These are phyloP conservation scores for Amanita exitialis DNA, from an alignment of 768 basidiomycete genomes.

Conservation along the genomic window DNA sequence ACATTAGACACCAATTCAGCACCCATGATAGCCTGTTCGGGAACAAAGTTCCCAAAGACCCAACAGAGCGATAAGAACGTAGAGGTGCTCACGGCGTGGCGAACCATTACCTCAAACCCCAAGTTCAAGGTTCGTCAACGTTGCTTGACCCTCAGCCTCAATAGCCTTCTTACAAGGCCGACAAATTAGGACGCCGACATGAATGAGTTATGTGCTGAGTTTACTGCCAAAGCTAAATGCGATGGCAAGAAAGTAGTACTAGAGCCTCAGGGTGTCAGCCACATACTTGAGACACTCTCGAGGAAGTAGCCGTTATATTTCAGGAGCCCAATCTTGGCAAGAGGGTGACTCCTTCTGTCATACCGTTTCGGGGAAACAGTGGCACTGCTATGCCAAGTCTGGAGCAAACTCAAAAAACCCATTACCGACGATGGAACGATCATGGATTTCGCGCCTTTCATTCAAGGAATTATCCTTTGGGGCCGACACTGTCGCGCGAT, in stretches of 20 bases:
- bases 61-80: conserved; percentile 63
- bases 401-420: not conserved
- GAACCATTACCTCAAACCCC: conserved; percentile 63
- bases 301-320: not conserved
- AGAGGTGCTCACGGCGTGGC: conserved; percentile 73
- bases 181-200: conserved; percentile 59
- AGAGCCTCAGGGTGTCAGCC: conserved; percentile 41
- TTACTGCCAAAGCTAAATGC: conserved; percentile 73
- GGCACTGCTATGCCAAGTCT: not conserved
- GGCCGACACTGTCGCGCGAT: not conserved
- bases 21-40: conserved; percentile 54
- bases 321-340: not conserved
- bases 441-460: not conserved
- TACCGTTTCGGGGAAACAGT: not conserved
- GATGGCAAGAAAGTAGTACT: conserved; percentile 80
- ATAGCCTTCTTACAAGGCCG: conserved; percentile 4
- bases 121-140: conserved; percentile 54
- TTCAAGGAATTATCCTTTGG: not conserved
- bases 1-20: conserved; percentile 32
- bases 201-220: conserved; percentile 69
- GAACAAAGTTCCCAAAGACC: conserved; percentile 60
- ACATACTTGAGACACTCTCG: conserved; percentile 29
- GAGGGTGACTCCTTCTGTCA: not conserved
- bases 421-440: not conserved
- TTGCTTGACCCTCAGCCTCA: conserved; percentile 7